A percentile compares a stretch with the other conserved stretches of the same genome.
Conservation (phyloP, 371 early-diverging fungal species). For the Actinomucor elegans region DNA sequence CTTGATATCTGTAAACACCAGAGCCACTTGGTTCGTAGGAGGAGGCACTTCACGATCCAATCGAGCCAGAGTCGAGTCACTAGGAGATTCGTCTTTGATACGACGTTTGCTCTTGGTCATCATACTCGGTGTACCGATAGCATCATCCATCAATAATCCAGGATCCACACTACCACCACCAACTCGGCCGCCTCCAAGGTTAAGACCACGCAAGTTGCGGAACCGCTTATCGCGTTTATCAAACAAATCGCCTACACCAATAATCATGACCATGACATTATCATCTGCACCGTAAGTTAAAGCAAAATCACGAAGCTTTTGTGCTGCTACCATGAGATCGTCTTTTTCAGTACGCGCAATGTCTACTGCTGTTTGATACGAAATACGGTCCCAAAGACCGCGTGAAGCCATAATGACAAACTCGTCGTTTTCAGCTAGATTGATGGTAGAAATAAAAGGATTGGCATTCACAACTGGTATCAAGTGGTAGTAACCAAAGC, state of each 20-base stretch:
- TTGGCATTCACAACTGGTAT: conserved; percentile 86
- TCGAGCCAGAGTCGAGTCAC: conserved; percentile 64
- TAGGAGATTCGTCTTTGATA: conserved; percentile 52
- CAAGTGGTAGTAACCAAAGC: conserved; percentile 85
- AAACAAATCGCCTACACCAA: conserved; percentile 79
- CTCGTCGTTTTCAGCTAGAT: conserved; percentile 84
- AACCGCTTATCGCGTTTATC: conserved; percentile 42
- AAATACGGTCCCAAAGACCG: conserved; percentile 84
- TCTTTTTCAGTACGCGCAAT: conserved; percentile 77
- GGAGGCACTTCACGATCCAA: conserved; percentile 80
- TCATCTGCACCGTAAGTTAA: conserved; percentile 82
- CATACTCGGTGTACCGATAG: conserved; percentile 19
- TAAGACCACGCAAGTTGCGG: conserved; percentile 28
- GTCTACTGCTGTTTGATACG: conserved; percentile 82
- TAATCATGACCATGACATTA: conserved; percentile 83
- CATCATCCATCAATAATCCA: conserved; percentile 21
- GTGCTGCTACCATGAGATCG: conserved; percentile 79
- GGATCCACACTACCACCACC: conserved; percentile 15
- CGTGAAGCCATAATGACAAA: conserved; percentile 86
- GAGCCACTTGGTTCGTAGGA: conserved; percentile 83
- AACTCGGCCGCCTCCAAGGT: conserved; percentile 22
- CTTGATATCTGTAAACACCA: conserved; percentile 96
- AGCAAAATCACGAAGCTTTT: conserved; percentile 86
- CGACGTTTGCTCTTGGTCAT: conserved; percentile 43
- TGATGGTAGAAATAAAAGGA: conserved; percentile 73